phyloP scores from a whole-genome alignment of 192 early-diverging fungal species.

The Backusella macrospora region DNA sequence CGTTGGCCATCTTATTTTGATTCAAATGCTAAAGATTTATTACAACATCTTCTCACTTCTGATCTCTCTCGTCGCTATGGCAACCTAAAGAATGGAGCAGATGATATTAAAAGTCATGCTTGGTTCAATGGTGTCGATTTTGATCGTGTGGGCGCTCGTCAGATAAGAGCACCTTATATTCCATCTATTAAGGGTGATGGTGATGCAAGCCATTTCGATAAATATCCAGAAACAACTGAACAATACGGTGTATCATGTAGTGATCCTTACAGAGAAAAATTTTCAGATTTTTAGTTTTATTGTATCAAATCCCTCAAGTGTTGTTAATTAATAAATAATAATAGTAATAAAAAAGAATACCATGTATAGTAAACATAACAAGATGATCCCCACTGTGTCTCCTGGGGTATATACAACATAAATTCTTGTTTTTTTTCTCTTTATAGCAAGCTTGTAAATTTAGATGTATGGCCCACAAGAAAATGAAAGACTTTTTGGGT shows the following conservation, averaged over 20 bases:
- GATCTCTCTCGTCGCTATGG: constrained; percentile 88
- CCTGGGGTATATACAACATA: no score
- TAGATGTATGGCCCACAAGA: no score
- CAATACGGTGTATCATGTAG: constrained; percentile 67
- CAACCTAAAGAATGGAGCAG: constrained; percentile 80
- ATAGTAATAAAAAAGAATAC: no score
- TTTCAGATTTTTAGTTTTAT: constrained; percentile 18
- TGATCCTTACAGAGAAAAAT: constrained; percentile 33
- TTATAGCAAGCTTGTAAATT: no score
- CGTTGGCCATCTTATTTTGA: constrained; percentile 89
- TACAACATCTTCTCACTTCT: constrained; percentile 76
- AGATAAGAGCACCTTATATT: constrained; percentile 85
- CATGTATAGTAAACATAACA: no score
- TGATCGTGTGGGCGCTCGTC: constrained; percentile 69
- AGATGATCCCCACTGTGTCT: no score
- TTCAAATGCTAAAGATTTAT: constrained; percentile 78
- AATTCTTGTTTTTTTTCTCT: no score
- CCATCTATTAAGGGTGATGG: constrained; percentile 82
- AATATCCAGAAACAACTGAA: constrained; percentile 90
- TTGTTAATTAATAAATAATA: no score
- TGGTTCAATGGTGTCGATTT: constrained; percentile 97
- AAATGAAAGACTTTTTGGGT: no score
- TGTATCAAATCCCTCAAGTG: not conserved
- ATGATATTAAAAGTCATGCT: constrained; percentile 91
- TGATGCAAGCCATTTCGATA: constrained; percentile 94